phyloP scores from a whole-genome alignment of 306 rosid genomes.

The Inga oerstediana region DNA sequence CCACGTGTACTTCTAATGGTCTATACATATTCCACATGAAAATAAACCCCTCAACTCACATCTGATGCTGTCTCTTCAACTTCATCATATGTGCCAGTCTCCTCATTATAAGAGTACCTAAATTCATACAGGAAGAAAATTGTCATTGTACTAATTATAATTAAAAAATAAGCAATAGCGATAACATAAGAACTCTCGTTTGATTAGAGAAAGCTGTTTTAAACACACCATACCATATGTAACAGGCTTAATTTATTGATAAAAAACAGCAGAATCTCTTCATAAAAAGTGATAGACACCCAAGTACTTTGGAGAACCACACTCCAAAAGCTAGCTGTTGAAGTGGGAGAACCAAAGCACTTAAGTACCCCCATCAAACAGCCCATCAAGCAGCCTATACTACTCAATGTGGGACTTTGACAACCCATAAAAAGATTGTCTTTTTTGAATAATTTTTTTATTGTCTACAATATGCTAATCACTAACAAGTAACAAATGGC shows the following conservation, averaged over 20 bases:
- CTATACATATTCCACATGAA: conserved; percentile 25
- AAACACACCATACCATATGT: neutral
- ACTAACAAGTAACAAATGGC: neutral
- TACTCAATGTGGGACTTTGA: too few species aligned
- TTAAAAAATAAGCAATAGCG: neutral
- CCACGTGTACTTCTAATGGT: conserved; percentile 14
- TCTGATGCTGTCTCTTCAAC: conserved; percentile 47
- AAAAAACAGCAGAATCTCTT: neutral
- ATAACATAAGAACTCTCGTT: conserved; percentile 14
- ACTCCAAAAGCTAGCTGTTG: too few species aligned
- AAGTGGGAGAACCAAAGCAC: too few species aligned
- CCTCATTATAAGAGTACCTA: conserved; percentile 65
- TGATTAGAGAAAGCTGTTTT: neutral
- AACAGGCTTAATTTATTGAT: neutral
- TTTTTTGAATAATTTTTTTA: neutral
- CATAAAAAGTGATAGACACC: neutral
- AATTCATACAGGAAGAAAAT: conserved; percentile 9
- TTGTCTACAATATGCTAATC: conserved; percentile 12
- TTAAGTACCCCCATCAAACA: too few species aligned
- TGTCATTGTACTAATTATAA: conserved; percentile 16
- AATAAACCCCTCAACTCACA: conserved; percentile 35
- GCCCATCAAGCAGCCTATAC: too few species aligned
- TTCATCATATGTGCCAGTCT: conserved; percentile 63
- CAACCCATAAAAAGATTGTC: neutral
- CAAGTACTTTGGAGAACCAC: too few species aligned